These are phyloP conservation scores for Aspergillus asperescens DNA, from an alignment of 495 filamentous ascomycete genomes.

Conservation along the genomic window DNA sequence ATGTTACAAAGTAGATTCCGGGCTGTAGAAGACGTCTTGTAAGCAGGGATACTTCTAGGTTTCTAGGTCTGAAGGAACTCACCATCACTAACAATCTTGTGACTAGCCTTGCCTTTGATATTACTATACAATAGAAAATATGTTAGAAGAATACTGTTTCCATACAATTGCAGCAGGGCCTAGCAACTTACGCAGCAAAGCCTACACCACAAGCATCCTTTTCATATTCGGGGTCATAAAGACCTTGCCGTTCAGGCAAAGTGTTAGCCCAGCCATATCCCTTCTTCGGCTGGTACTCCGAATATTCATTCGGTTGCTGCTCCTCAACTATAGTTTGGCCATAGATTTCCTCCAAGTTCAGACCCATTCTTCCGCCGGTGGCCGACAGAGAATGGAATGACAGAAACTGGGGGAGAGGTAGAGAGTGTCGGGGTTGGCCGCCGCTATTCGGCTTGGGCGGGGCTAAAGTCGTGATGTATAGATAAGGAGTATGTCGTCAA, in stretches of 20 bases:
- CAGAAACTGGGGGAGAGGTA: conserved; percentile 17
- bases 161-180: neutral
- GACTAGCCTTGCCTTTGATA: conserved; percentile 94
- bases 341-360: conserved; percentile 60
- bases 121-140: conserved; percentile 51
- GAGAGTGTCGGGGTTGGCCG: conserved; percentile 16
- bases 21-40: conserved; percentile 47
- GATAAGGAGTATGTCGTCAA: conserved; percentile 31
- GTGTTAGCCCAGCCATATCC: conserved; percentile 88
- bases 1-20: conserved; percentile 97
- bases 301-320: conserved; percentile 57
- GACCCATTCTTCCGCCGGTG: conserved; percentile 60
- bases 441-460: conserved; percentile 21
- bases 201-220: conserved; percentile 99
- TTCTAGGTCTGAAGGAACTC: conserved; percentile 10
- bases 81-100: conserved; percentile 99
- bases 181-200: conserved; percentile 84
- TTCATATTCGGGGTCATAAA: conserved; percentile 93
- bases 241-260: conserved; percentile 93
- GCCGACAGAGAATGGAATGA: conserved; percentile 43
- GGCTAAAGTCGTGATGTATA: conserved; percentile 18
- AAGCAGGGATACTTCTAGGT: neutral
- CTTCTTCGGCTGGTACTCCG: conserved; percentile 87
- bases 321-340: conserved; percentile 56
- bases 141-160: conserved; percentile 3